Percentiles rank a stretch among this genome's conserved stretches.
phyloP scores from a whole-genome alignment of 2,329 filamentous ascomycete species.

The Alternaria dauci region DNA sequence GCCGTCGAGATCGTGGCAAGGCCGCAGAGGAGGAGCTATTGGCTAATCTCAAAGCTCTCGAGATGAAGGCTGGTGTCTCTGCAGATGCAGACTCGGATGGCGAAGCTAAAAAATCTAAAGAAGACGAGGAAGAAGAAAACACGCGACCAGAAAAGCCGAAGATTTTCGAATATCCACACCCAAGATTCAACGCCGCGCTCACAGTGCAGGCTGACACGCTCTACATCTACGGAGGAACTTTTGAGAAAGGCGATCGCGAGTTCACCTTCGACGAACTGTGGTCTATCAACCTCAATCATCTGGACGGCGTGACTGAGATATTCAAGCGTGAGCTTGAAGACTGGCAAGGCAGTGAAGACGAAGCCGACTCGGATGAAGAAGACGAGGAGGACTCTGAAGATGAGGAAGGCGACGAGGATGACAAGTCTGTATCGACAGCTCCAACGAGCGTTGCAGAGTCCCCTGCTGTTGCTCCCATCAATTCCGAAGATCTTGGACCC shows the following conservation, averaged over 20 bases:
- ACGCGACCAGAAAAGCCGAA: slow-evolving; percentile 63
- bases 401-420: slow-evolving; percentile 63
- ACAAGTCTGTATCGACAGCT: slow-evolving; percentile 59
- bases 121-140: slow-evolving; percentile 59
- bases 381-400: slow-evolving; percentile 53
- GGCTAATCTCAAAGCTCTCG: slow-evolving; percentile 83
- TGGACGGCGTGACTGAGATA: slow-evolving; percentile 92
- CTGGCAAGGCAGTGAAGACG: slow-evolving; percentile 70
- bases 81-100: slow-evolving; percentile 50
- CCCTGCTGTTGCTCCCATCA: slow-evolving; percentile 24
- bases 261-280: slow-evolving; percentile 97
- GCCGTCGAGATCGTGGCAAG: slow-evolving; percentile 73
- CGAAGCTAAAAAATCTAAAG: slow-evolving; percentile 41
- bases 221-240: slow-evolving; percentile 95
- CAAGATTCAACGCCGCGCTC: slow-evolving; percentile 88
- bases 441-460: slow-evolving; percentile 57
- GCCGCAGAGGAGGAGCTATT: slow-evolving; percentile 92
- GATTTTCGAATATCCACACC: slow-evolving; percentile 85
- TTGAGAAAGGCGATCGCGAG: slow-evolving; percentile 92
- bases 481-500: slow-evolving; percentile 55
- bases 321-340: slow-evolving; percentile 86
- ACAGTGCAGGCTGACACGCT: slow-evolving; percentile 91
- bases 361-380: slow-evolving; percentile 59
- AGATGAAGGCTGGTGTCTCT: slow-evolving; percentile 73
- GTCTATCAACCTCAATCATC: slow-evolving; percentile 89